Conservation (phyloP, 2,329 filamentous ascomycete genomes). For the Phyllosticta paracitricarpa region DNA sequence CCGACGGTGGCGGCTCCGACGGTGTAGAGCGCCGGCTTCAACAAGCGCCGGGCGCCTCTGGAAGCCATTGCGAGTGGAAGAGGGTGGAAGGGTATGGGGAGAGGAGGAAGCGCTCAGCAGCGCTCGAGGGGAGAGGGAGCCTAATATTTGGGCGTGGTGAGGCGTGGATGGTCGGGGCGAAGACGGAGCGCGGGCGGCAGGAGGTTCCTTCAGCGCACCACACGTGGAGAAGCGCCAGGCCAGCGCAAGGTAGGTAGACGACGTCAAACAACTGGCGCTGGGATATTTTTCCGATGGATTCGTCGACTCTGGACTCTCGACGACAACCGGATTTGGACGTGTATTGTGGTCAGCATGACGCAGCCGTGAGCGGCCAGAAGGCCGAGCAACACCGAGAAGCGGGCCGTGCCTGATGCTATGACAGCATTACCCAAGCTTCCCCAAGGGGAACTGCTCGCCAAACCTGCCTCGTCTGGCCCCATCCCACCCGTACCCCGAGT, state of each 20-base stretch:
- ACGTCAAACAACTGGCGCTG: not conserved
- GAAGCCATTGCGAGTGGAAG: slow-evolving; percentile 12
- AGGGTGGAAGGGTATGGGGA: not conserved
- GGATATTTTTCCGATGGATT: slow-evolving; percentile 4
- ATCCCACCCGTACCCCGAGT: not conserved
- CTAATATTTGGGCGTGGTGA: slow-evolving; percentile 1
- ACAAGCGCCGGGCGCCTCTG: slow-evolving; percentile 30
- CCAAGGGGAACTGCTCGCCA: slow-evolving; percentile 7
- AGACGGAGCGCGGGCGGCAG: not conserved
- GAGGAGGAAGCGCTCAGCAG: not conserved
- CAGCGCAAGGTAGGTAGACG: not conserved
- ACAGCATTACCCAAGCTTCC: not conserved
- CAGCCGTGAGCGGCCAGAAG: slow-evolving; percentile 6
- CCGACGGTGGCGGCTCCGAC: slow-evolving; percentile 44
- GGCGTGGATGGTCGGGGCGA: not conserved
- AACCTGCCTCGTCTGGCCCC: slow-evolving; percentile 5
- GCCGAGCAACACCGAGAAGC: slow-evolving; percentile 2
- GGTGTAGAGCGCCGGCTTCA: slow-evolving; percentile 51
- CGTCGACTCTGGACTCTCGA: not conserved
- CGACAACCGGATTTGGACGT: not conserved
- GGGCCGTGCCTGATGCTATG: not conserved
- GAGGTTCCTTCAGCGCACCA: not conserved
- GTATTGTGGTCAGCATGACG: slow-evolving; percentile 3
- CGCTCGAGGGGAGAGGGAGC: slow-evolving; percentile 6
- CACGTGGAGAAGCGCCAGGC: not conserved